phyloP scores from a whole-genome alignment of 2,329 filamentous ascomycete genomes.

The Ciborinia camelliae region DNA sequence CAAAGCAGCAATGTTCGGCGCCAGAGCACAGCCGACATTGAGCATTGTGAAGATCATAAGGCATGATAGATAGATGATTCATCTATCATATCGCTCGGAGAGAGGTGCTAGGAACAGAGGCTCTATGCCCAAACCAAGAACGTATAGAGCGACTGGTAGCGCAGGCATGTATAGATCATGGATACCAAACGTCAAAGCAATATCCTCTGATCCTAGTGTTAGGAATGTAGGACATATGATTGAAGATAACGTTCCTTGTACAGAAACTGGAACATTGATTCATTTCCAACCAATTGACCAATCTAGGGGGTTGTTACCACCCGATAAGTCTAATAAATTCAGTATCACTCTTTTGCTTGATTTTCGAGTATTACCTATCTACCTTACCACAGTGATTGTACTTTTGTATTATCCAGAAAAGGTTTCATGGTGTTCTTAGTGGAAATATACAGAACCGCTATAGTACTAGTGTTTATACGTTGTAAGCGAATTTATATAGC shows the following conservation, averaged over 20 bases:
- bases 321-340: neutral
- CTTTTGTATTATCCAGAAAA: too few relatives aligned
- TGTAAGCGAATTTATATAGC: too few relatives aligned
- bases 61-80: neutral
- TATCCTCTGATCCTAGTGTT: neutral
- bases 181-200: neutral
- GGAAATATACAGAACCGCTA: too few relatives aligned
- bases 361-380: too few relatives aligned
- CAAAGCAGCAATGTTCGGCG: slow-evolving; percentile 46
- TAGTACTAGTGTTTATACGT: too few relatives aligned
- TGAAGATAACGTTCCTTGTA: neutral
- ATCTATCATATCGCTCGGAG: neutral
- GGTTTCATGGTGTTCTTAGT: too few relatives aligned
- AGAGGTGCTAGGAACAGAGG: slow-evolving; percentile 1
- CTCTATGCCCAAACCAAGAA: neutral
- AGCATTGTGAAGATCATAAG: neutral
- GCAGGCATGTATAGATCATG: neutral
- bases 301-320: neutral
- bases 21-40: slow-evolving; percentile 59
- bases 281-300: neutral
- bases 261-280: neutral
- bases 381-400: too few relatives aligned
- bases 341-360: neutral
- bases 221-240: neutral
- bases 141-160: neutral